Evolutionary conservation across 2,329 filamentous ascomycete genomes (phyloP).

Genomic region (Xylariaceae sp.): DNA sequence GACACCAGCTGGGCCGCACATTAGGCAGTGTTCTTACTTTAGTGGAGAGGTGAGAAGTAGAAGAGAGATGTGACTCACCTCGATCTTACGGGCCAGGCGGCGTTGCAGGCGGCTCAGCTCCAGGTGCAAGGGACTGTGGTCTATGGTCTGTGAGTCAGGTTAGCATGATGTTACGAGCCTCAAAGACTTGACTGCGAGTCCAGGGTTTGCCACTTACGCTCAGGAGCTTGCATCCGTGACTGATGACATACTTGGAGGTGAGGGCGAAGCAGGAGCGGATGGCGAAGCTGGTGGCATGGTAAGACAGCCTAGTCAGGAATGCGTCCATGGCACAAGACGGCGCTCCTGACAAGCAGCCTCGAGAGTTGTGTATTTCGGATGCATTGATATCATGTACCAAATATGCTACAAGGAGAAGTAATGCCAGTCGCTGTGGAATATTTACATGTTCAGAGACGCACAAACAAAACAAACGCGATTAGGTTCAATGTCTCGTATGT

Average conservation of each 20-base stretch:
- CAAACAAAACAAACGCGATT: too few relatives aligned
- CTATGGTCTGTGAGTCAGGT: constrained; percentile 51
- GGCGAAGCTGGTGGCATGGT: constrained; percentile 87
- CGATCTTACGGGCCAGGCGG: constrained; percentile 80
- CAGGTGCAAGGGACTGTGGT: constrained; percentile 63
- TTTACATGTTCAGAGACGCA: too few relatives aligned
- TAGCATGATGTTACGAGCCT: not conserved
- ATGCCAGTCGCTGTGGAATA: too few relatives aligned
- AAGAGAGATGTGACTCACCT: constrained; percentile 44
- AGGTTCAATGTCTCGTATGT: too few relatives aligned
- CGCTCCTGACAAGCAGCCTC: constrained; percentile 13
- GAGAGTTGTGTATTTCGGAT: constrained; percentile 11
- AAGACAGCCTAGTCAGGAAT: constrained; percentile 51
- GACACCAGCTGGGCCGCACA: constrained; percentile 28
- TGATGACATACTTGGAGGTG: constrained; percentile 81
- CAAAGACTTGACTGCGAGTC: too few relatives aligned
- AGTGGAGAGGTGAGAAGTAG: not conserved
- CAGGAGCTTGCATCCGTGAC: constrained; percentile 74
- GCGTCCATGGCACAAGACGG: constrained; percentile 63
- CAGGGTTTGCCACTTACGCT: constrained; percentile 39
- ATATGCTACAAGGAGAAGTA: too few relatives aligned
- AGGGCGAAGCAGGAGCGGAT: constrained; percentile 83
- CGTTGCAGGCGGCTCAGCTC: constrained; percentile 72
- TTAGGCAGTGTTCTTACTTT: not conserved
- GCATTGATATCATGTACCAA: constrained; percentile 11